A percentile compares a stretch with the other conserved stretches of the same genome.
These are phyloP conservation scores for Pythium guiyangense DNA, from an alignment of 352 stramenopile genomes.

Conservation along the genomic window DNA sequence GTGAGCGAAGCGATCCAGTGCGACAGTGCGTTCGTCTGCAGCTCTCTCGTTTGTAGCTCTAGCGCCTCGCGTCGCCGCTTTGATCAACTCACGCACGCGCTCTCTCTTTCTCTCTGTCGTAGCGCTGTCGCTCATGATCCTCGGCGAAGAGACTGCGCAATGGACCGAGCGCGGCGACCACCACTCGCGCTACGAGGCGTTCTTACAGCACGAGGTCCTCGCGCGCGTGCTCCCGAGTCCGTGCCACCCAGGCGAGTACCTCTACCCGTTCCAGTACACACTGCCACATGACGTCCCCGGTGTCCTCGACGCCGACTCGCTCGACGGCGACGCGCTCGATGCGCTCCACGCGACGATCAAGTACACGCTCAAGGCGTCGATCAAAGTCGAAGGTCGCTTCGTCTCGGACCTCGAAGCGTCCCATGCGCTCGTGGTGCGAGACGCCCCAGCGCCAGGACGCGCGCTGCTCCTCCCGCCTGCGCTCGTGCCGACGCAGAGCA, in stretches of 20 bases:
- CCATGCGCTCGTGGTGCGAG: conserved; percentile 43
- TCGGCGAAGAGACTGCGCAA: conserved; percentile 62
- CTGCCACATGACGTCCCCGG: conserved; percentile 47
- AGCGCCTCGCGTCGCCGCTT: no score
- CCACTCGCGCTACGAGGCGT: conserved; percentile 63
- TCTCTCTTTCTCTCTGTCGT: not conserved
- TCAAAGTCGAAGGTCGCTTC: conserved; percentile 67
- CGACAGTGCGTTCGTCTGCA: conserved; percentile 53
- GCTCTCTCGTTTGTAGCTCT: no score
- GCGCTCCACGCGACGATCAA: conserved; percentile 68
- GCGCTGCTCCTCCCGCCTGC: no score
- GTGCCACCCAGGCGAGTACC: conserved; percentile 58
- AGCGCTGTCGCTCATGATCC: conserved; percentile 55
- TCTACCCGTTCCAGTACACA: conserved; percentile 66
- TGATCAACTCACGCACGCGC: no score
- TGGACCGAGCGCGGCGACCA: conserved; percentile 58
- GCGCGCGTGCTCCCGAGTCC: conserved; percentile 40
- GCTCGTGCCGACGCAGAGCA: conserved; percentile 16
- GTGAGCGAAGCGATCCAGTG: conserved; percentile 51
- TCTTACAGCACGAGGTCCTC: conserved; percentile 60
- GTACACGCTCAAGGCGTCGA: conserved; percentile 62
- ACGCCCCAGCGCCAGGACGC: conserved; percentile 11
- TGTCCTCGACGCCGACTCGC: conserved; percentile 46
- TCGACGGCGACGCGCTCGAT: conserved; percentile 38
- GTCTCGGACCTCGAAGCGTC: conserved; percentile 64